Percentiles rank a stretch among this genome's conserved stretches.
Conservation (phyloP, 176 grass and related monocot genomes). For the Phragmites australis region DNA sequence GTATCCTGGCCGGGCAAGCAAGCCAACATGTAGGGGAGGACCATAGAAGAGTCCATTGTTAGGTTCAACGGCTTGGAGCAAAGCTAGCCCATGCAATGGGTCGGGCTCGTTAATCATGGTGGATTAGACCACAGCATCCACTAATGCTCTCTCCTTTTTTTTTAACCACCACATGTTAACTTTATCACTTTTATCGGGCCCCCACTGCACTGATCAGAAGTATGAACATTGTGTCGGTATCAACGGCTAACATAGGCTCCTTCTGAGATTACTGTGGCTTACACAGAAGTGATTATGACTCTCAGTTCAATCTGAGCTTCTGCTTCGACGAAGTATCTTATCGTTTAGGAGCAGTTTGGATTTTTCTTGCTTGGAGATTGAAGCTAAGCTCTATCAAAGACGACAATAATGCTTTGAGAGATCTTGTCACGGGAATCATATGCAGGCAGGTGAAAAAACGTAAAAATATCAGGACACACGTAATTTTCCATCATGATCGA, state of each 20-base stretch:
- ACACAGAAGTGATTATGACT: too few relatives aligned
- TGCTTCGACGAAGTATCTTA: too few relatives aligned
- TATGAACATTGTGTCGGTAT: too few relatives aligned
- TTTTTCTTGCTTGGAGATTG: too few relatives aligned
- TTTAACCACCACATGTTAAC: slow-evolving; percentile 26
- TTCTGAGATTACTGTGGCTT: too few relatives aligned
- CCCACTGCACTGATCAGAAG: not conserved
- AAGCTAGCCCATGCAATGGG: not conserved
- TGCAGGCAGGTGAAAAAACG: not conserved
- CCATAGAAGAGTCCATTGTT: slow-evolving; percentile 33
- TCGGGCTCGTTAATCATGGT: slow-evolving; percentile 18
- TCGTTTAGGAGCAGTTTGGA: too few relatives aligned
- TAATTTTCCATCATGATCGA: slow-evolving; percentile 18
- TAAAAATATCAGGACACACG: not conserved
- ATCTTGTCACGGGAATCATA: slow-evolving; percentile 18
- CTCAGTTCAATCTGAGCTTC: too few relatives aligned
- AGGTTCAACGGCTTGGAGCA: slow-evolving; percentile 24
- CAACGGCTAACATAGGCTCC: too few relatives aligned
- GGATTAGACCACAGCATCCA: not conserved
- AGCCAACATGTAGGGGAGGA: not conserved
- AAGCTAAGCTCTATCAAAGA: too few relatives aligned
- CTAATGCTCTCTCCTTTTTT: slow-evolving; percentile 2
- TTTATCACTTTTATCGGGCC: slow-evolving; percentile 9
- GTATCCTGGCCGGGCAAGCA: not conserved
- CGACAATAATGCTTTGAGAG: not conserved